Evolutionary conservation across 352 stramenopile species (phyloP).

Genomic region (Pythium scleroteichum): DNA sequence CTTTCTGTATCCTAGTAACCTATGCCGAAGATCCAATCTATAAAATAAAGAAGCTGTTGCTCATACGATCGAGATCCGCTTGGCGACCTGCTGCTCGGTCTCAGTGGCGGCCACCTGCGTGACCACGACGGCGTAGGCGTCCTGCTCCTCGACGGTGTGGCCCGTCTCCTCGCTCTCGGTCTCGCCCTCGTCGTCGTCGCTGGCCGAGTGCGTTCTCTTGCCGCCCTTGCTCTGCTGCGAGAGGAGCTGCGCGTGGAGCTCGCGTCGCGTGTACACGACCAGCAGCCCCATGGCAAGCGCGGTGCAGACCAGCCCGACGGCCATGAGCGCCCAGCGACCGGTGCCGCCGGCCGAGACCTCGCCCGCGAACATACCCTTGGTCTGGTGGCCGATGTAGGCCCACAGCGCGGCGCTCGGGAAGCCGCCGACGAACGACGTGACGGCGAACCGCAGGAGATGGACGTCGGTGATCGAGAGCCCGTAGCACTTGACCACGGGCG

Average conservation of each 20-base stretch:
- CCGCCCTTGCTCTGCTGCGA: constrained; percentile 1
- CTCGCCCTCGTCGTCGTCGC: constrained; percentile 14
- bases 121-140: constrained; percentile 20
- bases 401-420: constrained; percentile 60
- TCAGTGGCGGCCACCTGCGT: constrained; percentile 16
- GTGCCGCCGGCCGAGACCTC: not conserved
- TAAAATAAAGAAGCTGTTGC: too few relatives aligned
- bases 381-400: constrained; percentile 64
- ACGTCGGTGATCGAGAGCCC: constrained; percentile 69
- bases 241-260: constrained; percentile 23
- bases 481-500: constrained; percentile 77
- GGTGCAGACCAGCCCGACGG: constrained; percentile 22
- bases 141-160: not conserved
- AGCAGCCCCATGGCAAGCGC: constrained; percentile 30
- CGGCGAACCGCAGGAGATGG: constrained; percentile 47
- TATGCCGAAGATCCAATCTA: too few relatives aligned
- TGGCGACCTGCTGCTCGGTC: constrained; percentile 24
- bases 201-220: constrained; percentile 4
- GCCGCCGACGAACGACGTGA: constrained; percentile 57
- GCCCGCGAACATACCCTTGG: constrained; percentile 41
- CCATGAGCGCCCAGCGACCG: constrained; percentile 27
- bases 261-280: constrained; percentile 29
- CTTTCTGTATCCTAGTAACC: too few relatives aligned
- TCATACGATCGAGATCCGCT: constrained; percentile 21
- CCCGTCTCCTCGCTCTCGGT: constrained; percentile 10